Evolutionary conservation across 306 rosid genomes (phyloP).

Genomic region (Casuarina glauca): DNA sequence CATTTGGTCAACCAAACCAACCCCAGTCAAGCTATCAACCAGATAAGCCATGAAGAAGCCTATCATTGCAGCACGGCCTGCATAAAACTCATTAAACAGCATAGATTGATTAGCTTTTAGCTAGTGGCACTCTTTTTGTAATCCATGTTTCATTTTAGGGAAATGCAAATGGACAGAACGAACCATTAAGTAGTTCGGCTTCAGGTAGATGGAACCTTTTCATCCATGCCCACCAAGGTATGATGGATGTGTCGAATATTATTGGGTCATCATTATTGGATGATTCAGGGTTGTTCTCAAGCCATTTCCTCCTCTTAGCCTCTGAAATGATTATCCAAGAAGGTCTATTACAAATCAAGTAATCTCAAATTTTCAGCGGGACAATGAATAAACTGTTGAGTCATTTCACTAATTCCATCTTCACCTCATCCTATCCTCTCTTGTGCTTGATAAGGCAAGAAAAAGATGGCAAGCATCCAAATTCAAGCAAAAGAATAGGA

Average conservation of each 20-base stretch:
- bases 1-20: constrained; percentile 95
- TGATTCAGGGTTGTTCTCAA: constrained; percentile 79
- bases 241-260: constrained; percentile 81
- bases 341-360: constrained; percentile 30
- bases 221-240: constrained; percentile 99
- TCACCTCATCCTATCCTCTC: constrained; percentile 3
- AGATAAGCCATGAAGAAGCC: constrained; percentile 93
- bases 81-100: constrained; percentile 15
- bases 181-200: constrained; percentile 94
- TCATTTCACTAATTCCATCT: neutral
- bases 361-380: constrained; percentile 15
- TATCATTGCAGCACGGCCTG: constrained; percentile 68
- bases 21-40: constrained; percentile 98
- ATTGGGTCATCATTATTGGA: constrained; percentile 75
- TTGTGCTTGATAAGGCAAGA: neutral
- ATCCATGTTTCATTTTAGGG: constrained; percentile 13
- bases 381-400: neutral
- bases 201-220: constrained; percentile 98
- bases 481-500: neutral
- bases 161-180: constrained; percentile 27
- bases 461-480: neutral
- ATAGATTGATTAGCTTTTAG: constrained; percentile 5
- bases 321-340: constrained; percentile 50
- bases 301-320: constrained; percentile 97
- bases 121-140: neutral